A percentile compares a stretch with the other conserved stretches of the same genome.
phyloP scores from a whole-genome alignment of 306 rosid species.

The Prunus mira region DNA sequence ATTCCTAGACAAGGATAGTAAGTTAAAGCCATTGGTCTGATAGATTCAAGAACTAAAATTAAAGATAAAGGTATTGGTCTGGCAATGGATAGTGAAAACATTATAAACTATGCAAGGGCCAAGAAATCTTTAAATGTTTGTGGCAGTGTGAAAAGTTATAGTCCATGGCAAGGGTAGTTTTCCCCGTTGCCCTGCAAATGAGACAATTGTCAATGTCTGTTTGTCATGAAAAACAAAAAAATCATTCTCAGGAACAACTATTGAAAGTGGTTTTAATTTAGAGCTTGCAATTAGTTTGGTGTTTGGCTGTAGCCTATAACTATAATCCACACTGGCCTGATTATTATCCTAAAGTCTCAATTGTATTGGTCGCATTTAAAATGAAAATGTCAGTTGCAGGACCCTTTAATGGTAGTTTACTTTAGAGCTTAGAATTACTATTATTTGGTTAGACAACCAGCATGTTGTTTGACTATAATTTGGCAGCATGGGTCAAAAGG shows the following conservation, averaged over 20 bases:
- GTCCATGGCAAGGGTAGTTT: not conserved
- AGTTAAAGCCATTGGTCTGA: too few species aligned
- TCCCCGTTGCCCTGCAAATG: not conserved
- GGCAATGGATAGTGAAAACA: not conserved
- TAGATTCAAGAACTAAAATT: too few species aligned
- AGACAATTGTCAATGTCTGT: not conserved
- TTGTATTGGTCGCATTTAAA: not conserved
- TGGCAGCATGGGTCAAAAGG: not conserved
- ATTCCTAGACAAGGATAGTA: too few species aligned
- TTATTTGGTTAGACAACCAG: conserved; percentile 1
- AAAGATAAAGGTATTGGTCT: not conserved
- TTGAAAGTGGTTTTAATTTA: not conserved
- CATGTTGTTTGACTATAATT: not conserved
- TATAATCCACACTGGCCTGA: not conserved
- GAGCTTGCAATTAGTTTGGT: not conserved
- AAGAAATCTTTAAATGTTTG: not conserved
- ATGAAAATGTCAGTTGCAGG: not conserved
- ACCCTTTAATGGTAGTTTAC: not conserved
- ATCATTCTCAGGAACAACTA: not conserved
- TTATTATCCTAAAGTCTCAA: not conserved
- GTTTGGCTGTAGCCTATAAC: not conserved
- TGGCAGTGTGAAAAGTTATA: not conserved
- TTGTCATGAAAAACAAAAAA: not conserved
- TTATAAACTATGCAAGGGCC: not conserved
- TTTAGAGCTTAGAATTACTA: not conserved